A percentile compares a stretch with the other conserved stretches of the same genome.
These are phyloP conservation scores for Verticillium zaregamsianum DNA, from an alignment of 2,329 filamentous ascomycete species.

Conservation along the genomic window DNA sequence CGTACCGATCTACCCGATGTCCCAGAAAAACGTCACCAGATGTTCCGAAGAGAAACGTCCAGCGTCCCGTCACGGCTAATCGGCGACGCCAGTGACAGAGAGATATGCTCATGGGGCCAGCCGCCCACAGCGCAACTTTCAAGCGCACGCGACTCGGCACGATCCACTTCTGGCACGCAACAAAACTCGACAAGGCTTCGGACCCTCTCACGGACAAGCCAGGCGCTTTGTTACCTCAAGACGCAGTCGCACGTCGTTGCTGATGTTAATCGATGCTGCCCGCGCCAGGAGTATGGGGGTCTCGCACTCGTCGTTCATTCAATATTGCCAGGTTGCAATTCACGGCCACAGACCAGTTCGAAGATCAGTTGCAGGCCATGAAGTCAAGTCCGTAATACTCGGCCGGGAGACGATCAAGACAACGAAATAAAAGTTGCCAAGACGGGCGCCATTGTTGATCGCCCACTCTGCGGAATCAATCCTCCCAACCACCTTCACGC, in stretches of 20 bases:
- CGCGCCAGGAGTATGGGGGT: no score
- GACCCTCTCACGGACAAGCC: not conserved
- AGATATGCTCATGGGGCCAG: not conserved
- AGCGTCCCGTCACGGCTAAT: not conserved
- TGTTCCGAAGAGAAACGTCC: not conserved
- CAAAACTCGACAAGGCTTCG: not conserved
- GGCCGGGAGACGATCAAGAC: not conserved
- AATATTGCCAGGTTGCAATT: no score
- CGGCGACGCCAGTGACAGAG: not conserved
- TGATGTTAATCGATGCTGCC: no score
- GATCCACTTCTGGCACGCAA: not conserved
- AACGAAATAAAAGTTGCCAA: not conserved
- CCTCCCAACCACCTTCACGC: not conserved
- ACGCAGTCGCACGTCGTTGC: no score
- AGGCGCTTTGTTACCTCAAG: no score
- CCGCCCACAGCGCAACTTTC: not conserved
- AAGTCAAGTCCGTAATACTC: not conserved
- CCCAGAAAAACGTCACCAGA: not conserved
- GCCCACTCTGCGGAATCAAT: not conserved
- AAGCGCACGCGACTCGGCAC: not conserved
- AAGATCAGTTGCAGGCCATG: not conserved
- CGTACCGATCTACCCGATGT: constrained; percentile 1
- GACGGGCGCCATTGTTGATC: not conserved
- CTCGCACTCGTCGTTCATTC: no score
- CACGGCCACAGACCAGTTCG: no score